phyloP scores from a whole-genome alignment of 1,284 basidiomycete species.

The Mrakiaceae sp. region DNA sequence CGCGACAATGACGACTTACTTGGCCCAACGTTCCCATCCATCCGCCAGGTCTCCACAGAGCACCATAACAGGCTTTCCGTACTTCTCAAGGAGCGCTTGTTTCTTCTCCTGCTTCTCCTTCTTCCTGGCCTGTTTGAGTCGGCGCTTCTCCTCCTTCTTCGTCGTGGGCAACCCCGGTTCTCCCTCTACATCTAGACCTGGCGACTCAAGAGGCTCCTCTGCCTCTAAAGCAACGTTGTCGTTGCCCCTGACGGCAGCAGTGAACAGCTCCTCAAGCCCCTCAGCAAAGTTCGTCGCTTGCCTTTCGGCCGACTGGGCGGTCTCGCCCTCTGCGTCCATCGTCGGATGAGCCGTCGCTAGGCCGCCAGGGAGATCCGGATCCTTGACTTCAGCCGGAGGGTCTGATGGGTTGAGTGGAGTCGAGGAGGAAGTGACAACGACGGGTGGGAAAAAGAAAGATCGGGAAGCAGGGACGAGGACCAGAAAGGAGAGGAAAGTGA shows the following conservation, averaged over 20 bases:
- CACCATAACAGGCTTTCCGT: constrained; percentile 20
- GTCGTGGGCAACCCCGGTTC: not conserved
- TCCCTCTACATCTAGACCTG: constrained; percentile 6
- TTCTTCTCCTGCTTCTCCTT: constrained; percentile 12
- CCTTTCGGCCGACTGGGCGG: constrained; percentile 16
- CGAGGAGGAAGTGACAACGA: not conserved
- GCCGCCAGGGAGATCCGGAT: too few relatives aligned
- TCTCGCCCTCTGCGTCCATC: constrained; percentile 5
- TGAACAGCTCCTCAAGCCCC: constrained; percentile 1
- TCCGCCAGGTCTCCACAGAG: constrained; percentile 23
- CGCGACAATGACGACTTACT: constrained; percentile 20
- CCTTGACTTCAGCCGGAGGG: too few relatives aligned
- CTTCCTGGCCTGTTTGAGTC: not conserved
- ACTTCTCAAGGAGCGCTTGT: constrained; percentile 7
- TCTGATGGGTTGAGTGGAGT: too few relatives aligned
- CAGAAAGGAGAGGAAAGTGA: constrained; percentile 20
- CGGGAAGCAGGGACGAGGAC: constrained; percentile 22
- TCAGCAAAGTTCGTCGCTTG: constrained; percentile 6
- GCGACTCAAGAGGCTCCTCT: not conserved
- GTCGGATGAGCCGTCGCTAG: too few relatives aligned
- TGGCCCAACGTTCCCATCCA: constrained; percentile 26
- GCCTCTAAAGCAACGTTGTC: constrained; percentile 1
- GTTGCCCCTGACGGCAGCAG: not conserved
- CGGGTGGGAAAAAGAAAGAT: constrained; percentile 19
- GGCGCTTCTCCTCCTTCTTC: constrained; percentile 6